A percentile compares a stretch with the other conserved stretches of the same genome.
Evolutionary conservation across 345 rosid genomes (phyloP).

Genomic region (Psidium friedrichsthalianum): DNA sequence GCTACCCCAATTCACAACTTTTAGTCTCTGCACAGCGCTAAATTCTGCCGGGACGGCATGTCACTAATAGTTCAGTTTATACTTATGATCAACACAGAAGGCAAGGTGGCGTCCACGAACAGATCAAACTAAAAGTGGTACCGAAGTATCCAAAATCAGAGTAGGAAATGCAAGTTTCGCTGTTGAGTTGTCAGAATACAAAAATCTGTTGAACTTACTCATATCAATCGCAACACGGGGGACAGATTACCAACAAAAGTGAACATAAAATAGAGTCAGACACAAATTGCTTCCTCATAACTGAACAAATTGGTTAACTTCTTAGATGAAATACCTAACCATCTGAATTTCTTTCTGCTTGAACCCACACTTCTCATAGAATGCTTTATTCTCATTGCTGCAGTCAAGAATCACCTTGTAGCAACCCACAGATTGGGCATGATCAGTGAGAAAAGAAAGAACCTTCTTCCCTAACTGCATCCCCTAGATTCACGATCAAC

Average conservation of each 20-base stretch:
- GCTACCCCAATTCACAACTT: no score
- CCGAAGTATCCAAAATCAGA: not conserved
- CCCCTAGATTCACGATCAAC: slow-evolving; percentile 52
- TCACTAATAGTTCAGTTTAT: no score
- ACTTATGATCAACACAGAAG: not conserved
- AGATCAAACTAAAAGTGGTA: not conserved
- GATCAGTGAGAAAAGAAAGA: slow-evolving; percentile 43
- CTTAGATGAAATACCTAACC: slow-evolving; percentile 45
- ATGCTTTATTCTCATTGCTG: slow-evolving; percentile 37
- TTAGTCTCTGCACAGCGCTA: no score
- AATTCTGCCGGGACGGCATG: no score
- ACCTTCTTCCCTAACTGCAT: slow-evolving; percentile 57
- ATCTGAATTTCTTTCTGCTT: slow-evolving; percentile 56
- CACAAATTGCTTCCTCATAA: not conserved
- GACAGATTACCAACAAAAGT: not conserved
- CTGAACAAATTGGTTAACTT: not conserved
- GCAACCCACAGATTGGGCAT: slow-evolving; percentile 53
- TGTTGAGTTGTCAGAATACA: not conserved
- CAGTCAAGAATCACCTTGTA: slow-evolving; percentile 85
- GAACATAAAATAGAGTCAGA: not conserved
- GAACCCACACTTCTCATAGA: slow-evolving; percentile 83
- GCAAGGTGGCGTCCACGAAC: not conserved
- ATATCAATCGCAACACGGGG: not conserved
- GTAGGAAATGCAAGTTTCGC: not conserved
- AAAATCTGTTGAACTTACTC: not conserved